Evolutionary conservation across 2,329 filamentous ascomycete species (phyloP).

Genomic region (Pseudonectria foliicola): DNA sequence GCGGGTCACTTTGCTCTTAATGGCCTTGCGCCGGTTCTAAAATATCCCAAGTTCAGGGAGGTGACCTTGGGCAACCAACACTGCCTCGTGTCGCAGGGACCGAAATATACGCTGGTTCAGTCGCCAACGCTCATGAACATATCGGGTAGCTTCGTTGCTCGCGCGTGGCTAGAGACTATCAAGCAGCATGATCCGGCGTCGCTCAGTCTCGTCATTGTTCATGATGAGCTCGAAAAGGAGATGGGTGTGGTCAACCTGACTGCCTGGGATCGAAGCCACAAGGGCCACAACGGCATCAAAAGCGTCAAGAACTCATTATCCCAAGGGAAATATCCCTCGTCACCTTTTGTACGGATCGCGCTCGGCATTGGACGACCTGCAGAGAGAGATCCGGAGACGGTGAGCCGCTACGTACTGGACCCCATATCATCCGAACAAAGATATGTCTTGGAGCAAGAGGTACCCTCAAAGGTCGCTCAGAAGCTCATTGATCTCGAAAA

Average conservation of each 20-base stretch:
- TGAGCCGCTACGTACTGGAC: conserved; percentile 70
- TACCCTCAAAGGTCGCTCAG: conserved; percentile 44
- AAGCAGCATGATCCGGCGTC: conserved; percentile 25
- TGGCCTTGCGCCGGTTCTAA: conserved; percentile 41
- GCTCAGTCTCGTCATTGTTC: conserved; percentile 63
- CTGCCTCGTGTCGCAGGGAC: conserved; percentile 40
- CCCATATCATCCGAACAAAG: conserved; percentile 52
- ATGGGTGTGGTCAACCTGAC: conserved; percentile 61
- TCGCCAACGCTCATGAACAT: conserved; percentile 79
- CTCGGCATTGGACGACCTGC: conserved; percentile 82
- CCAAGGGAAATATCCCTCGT: conserved; percentile 31
- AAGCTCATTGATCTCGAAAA: conserved; percentile 40
- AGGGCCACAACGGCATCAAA: conserved; percentile 70
- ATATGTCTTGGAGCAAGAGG: conserved; percentile 41
- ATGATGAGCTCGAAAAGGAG: conserved; percentile 77
- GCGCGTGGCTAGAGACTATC: conserved; percentile 55
- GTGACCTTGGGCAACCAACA: conserved; percentile 43
- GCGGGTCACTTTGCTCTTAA: conserved; percentile 76
- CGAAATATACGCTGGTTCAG: conserved; percentile 62
- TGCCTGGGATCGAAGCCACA: conserved; percentile 55
- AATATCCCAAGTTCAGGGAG: conserved; percentile 42
- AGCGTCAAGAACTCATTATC: conserved; percentile 50
- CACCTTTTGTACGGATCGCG: conserved; percentile 55
- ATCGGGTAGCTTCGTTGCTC: conserved; percentile 63
- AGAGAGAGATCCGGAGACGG: conserved; percentile 57